These are phyloP conservation scores for Senna tora DNA, from an alignment of 306 rosid species.

Conservation along the genomic window DNA sequence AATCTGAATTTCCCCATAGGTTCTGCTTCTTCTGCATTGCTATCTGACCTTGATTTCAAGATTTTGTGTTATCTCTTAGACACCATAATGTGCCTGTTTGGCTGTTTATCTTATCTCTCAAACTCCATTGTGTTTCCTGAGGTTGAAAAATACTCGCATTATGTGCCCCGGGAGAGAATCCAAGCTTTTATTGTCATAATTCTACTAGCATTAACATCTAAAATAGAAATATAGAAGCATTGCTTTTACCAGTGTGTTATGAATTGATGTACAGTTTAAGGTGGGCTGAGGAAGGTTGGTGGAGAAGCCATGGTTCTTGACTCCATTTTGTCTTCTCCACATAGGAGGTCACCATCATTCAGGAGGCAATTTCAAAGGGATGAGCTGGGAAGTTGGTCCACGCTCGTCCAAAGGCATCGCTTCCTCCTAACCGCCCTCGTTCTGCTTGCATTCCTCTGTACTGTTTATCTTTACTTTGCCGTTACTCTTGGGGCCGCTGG, in stretches of 20 bases:
- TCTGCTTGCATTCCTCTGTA: slow-evolving; percentile 71
- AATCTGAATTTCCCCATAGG: slow-evolving; percentile 7
- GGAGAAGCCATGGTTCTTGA: slow-evolving; percentile 75
- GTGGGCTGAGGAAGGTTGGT: slow-evolving; percentile 47
- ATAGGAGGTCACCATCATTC: slow-evolving; percentile 64
- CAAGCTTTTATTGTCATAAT: slow-evolving; percentile 18
- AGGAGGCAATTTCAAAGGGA: slow-evolving; percentile 64
- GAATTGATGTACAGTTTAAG: slow-evolving; percentile 46
- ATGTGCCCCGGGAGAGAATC: no score
- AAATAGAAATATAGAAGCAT: neutral
- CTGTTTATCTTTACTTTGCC: slow-evolving; percentile 87
- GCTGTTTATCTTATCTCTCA: neutral
- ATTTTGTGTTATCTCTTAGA: neutral
- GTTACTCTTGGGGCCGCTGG: slow-evolving; percentile 66
- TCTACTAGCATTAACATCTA: slow-evolving; percentile 8
- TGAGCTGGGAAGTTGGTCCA: slow-evolving; percentile 79
- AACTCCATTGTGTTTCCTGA: neutral
- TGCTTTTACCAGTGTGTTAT: slow-evolving; percentile 25
- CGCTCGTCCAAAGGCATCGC: slow-evolving; percentile 77
- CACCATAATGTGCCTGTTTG: neutral
- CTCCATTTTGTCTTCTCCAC: slow-evolving; percentile 76
- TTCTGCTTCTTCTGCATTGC: neutral
- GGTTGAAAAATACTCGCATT: no score
- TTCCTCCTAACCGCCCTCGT: slow-evolving; percentile 75
- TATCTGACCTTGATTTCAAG: slow-evolving; percentile 14